Evolutionary conservation across 352 stramenopile genomes (phyloP), one percentile per base, ranked within the genome.

Genomic region (Blastocystis sp.): DNA sequence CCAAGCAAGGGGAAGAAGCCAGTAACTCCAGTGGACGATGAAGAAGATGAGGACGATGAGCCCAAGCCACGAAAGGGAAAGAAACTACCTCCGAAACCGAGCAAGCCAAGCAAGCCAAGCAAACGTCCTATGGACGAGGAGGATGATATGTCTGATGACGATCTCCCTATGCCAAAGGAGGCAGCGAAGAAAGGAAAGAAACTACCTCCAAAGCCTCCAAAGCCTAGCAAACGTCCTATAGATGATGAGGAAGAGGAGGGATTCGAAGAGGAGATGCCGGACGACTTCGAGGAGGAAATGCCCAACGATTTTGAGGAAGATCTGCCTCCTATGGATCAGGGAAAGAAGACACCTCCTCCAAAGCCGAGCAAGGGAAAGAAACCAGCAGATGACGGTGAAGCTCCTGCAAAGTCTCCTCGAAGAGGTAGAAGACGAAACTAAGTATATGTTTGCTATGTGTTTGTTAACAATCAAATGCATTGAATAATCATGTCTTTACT

Each of bases 291-390:
- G 2, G 50, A 68, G 39, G 18, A 30, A 6, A 34, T 65, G 9
- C 11, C 26, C 20, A 68, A 85, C 37, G 73, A 85, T 68, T 85
- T 85, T 26, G 73, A 85, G 2, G 73, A 85, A 11, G 73, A 85
- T n/a, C 24, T 85, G 1, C 73, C 73, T 66, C 73, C 73, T 9
- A 39, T 68, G 18, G 30, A 50, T 2, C 65, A 68, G 73, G 50
- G 50, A 16, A 68, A 68, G 26, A 85, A 85, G 73, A 26, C 41
- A 7, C 73, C 53, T 64, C 73, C 73, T 2, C 53, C 53, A 4
- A 50, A 50, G 13, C 37, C 65, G 0, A 54, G 30, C 24, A 54
- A 54, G 37, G 73, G 53, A 16, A 66, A 85, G 73, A 81, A 81
- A 26, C 69, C 69, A 45, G 69, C 45, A 34, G 30, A 34, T 34